Conservation (phyloP, 2,329 filamentous ascomycete genomes). For the Leptoxyphium fumago region DNA sequence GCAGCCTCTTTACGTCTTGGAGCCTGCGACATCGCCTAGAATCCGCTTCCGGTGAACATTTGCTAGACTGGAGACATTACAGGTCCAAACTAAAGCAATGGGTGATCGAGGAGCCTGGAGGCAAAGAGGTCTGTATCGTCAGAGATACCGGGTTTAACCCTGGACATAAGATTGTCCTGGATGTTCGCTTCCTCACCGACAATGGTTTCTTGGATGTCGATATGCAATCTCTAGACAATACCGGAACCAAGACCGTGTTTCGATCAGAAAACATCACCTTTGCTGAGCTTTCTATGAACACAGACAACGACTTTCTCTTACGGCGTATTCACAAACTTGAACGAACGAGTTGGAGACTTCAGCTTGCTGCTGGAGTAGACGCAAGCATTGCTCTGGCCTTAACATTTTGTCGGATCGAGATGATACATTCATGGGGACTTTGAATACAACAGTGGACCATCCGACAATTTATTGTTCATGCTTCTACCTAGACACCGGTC, state of each 20-base stretch:
- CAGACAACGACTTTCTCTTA: neutral
- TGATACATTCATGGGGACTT: neutral
- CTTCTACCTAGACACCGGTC: too few species aligned
- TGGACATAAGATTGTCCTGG: neutral
- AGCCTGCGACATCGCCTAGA: neutral
- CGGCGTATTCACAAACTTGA: neutral
- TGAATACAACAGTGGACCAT: too few species aligned
- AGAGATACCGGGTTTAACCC: neutral
- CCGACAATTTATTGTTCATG: too few species aligned
- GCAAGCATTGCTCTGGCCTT: neutral
- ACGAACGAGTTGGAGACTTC: slow-evolving; percentile 1
- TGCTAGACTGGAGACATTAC: slow-evolving; percentile 1
- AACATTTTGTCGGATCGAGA: slow-evolving; percentile 1
- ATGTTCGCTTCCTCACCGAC: neutral
- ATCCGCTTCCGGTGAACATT: neutral
- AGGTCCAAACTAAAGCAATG: neutral
- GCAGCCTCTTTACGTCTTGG: neutral
- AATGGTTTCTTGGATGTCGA: neutral
- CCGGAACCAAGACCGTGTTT: neutral
- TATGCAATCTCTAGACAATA: neutral
- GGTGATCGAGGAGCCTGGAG: neutral
- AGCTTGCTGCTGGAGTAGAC: neutral
- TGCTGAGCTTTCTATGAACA: slow-evolving; percentile 1
- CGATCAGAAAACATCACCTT: neutral
- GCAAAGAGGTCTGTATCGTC: slow-evolving; percentile 1